Evolutionary conservation across 352 stramenopile genomes (phyloP).

Genomic region (Phytophthora sojae): DNA sequence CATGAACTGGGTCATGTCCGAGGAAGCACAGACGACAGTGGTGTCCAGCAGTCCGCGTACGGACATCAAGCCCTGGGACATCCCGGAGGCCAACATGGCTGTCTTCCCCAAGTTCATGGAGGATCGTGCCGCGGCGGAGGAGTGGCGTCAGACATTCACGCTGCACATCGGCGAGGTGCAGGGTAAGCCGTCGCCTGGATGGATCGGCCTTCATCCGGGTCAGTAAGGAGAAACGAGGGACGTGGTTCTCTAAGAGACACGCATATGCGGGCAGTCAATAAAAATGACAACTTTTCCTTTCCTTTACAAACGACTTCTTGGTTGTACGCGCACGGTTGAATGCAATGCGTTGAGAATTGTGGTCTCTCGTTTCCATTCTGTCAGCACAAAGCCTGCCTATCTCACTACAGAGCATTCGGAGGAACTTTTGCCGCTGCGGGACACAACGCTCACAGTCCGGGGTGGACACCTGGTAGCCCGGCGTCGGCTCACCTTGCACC

Average conservation of each 20-base stretch:
- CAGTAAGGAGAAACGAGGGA: no score
- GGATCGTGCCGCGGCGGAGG: constrained; percentile 52
- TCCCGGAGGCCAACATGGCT: constrained; percentile 37
- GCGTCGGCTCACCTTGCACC: constrained; percentile 46
- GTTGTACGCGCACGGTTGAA: no score
- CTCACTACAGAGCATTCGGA: no score
- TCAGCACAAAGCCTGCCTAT: no score
- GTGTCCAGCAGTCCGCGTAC: constrained; percentile 42
- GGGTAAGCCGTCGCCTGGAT: constrained; percentile 46
- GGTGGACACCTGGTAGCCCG: constrained; percentile 42
- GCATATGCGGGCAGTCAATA: no score
- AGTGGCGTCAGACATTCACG: constrained; percentile 50
- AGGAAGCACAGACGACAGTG: constrained; percentile 41
- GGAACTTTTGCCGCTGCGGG: no score
- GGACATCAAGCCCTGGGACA: constrained; percentile 53
- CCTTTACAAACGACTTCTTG: no score
- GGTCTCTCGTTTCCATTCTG: no score
- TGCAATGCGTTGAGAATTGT: no score
- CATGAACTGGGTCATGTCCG: constrained; percentile 58
- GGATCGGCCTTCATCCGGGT: constrained; percentile 51
- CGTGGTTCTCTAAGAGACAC: no score
- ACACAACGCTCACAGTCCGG: constrained; percentile 28
- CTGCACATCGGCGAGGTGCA: constrained; percentile 67
- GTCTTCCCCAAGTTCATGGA: constrained; percentile 57
- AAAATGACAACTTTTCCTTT: no score